phyloP scores from a whole-genome alignment of 768 basidiomycete species.

The Mycena amicta region DNA sequence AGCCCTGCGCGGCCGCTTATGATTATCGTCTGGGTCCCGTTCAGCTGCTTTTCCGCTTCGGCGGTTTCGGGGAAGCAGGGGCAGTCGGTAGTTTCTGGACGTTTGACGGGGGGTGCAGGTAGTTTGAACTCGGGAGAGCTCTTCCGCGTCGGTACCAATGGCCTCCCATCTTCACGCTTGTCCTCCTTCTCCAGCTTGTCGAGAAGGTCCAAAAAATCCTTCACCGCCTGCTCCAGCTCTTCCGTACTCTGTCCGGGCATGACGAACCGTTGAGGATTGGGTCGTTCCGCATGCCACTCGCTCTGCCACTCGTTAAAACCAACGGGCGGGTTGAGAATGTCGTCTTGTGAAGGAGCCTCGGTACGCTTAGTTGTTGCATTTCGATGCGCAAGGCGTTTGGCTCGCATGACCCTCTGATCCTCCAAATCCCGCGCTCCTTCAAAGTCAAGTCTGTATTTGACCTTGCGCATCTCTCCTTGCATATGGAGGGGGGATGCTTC shows the following conservation, averaged over 20 bases:
- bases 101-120: background rate
- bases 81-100: background rate
- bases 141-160: background rate
- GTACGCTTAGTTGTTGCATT: background rate
- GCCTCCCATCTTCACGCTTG: background rate
- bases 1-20: background rate
- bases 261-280: conserved; percentile 15
- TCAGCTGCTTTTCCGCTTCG: background rate
- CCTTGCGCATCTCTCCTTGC: conserved; percentile 54
- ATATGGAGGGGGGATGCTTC: conserved; percentile 44
- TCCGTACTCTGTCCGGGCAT: conserved; percentile 21
- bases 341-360: conserved; percentile 22
- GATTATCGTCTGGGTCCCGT: background rate
- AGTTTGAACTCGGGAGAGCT: conserved; percentile 17
- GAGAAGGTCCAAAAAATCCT: conserved; percentile 13
- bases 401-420: conserved; percentile 17
- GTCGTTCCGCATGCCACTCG: conserved; percentile 35
- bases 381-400: conserved; percentile 7
- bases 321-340: conserved; percentile 74
- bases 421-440: conserved; percentile 26
- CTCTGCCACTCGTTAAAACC: conserved; percentile 52
- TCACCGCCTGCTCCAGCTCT: conserved; percentile 13
- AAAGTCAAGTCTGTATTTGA: conserved; percentile 56
- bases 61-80: background rate
- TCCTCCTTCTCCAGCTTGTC: conserved; percentile 18